Conservation (phyloP, 192 early-diverging fungal genomes). For the Dissophora ornata region DNA sequence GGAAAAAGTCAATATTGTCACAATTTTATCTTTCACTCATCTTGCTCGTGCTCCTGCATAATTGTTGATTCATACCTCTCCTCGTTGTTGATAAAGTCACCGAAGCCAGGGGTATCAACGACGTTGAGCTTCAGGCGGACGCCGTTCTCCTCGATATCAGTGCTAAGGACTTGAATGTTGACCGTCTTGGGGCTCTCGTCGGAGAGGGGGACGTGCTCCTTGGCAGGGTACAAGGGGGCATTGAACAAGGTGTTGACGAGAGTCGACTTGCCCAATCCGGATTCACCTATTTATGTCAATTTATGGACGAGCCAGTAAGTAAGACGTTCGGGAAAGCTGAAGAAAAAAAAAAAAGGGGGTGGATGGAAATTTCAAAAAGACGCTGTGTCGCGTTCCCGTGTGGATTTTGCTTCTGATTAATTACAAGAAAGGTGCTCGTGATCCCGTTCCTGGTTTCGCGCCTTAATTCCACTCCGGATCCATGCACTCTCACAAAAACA, state of each 20-base stretch:
- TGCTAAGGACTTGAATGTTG: conserved; percentile 79
- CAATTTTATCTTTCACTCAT: too few species aligned
- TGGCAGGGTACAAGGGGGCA: conserved; percentile 86
- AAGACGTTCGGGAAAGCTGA: conserved; percentile 7
- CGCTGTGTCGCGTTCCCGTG: too few species aligned
- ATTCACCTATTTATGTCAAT: conserved; percentile 72
- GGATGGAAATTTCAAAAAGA: too few species aligned
- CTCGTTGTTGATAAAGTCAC: conserved; percentile 99
- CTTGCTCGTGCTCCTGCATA: too few species aligned
- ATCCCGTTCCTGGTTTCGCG: too few species aligned
- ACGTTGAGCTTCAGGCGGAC: conserved; percentile 94
- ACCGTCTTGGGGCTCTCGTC: conserved; percentile 77
- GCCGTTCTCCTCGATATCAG: conserved; percentile 96
- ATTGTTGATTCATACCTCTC: conserved; percentile 68
- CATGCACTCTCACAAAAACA: conserved; percentile 16
- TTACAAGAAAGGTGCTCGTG: not conserved
- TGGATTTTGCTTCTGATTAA: too few species aligned
- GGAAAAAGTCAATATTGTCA: too few species aligned
- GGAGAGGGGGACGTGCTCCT: conserved; percentile 75
- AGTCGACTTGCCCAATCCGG: conserved; percentile 97
- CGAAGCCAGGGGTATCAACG: conserved; percentile 97
- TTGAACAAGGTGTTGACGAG: conserved; percentile 98
- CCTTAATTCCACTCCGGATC: not conserved
- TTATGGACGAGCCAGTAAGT: not conserved
- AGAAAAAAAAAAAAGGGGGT: too few species aligned